Base-by-base conservation (phyloP, 2,329 filamentous ascomycete genomes). In the Phaeoacremonium minimum region DNA sequence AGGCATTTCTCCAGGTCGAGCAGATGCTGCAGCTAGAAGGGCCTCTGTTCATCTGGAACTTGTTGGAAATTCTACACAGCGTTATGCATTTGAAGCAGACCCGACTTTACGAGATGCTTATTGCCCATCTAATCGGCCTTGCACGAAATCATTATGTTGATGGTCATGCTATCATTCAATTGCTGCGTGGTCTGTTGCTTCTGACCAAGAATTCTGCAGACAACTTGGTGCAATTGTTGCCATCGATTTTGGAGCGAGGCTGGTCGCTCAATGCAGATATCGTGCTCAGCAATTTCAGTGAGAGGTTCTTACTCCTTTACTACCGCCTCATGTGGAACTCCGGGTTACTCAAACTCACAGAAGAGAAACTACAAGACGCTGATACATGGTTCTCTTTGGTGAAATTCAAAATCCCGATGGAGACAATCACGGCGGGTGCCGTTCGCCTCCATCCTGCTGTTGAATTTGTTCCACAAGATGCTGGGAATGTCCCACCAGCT, bases 1-100 rank as follows among this genome's bases (percentile, higher is more conserved):
- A 49, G 34, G 41, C 45, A 7, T 49, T 49, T 20, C n/a, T 47
- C n/a, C 37, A 42, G 18, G 41, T 44, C 14, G 46, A 49, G 30
- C 39, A 35, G 15, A 41, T 49, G 4, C 31, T 49, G 3, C 18
- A 29, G 8, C 26, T 43, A 15, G 43, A 43, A n/a, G 45, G 38
- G 3, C 46, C 46, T 2, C 18, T 36, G 16, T 31, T 45, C 19
- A 28, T 41, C 32, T 45, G 42, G 37, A 41, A 45, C 35, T 26
- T 35, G 22, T 35, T 45, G 11, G 42, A 45, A 11, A 43, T 43
- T 11, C 22, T 47, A 12, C 20, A 38, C 30, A 35, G 22, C 5
- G 36, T 49, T 16, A 29, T 22, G n/a, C 13, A 18, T 18, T 20
- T 40, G 12, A 20, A 33, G 13, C 37, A 45, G 19, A 18, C 26